Base-by-base conservation (phyloP, 495 filamentous ascomycete genomes). In the Penicillium herquei region DNA sequence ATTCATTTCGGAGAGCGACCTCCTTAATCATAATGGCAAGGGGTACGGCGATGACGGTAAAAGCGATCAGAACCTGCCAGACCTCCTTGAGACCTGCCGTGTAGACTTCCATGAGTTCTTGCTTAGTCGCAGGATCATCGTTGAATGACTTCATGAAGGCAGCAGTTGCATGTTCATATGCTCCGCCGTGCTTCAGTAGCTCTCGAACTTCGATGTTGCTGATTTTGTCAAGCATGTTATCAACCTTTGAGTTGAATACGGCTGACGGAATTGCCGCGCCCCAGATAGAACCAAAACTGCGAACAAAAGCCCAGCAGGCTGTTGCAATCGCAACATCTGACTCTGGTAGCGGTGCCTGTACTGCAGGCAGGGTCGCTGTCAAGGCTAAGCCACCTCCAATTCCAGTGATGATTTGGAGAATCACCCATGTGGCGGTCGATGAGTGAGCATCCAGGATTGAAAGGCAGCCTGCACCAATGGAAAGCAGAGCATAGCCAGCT, bases 241-340 rank as follows among this genome's bases (percentile, higher is more conserved):
- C 47, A 17, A 56, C 34, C 8, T 47, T 46, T n/a, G 54, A n/a
- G n/a, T 56, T 82, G 63, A 85, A 84, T 9, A 84, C 64, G 11
- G 75, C 72, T 0, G 69, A 67, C 5, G 82, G 76, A 45, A 84
- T 70, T 0, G 80, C 62, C 0, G 81, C 70, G 8, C 78, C 80
- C 80, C 79, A 83, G 12, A 83, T 71, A 39, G 51, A 52, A 1
- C 79, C 81, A 44, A 81, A 75, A 39, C 57, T 67, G 12, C 81
- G 76, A 8, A 82, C 31, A 34, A 82, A 83, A 0, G 57, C 56
- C 71, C 72, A 85, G 0, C 70, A 70, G 0, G 56, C 70, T 0
- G 77, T 82, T 1, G 74, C 70, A 10, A 62, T 55, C 0, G 77
- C 81, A 2, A 63, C 52, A 40, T 84, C 74, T 0, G 52, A 42